A percentile compares a stretch with the other conserved stretches of the same genome.
Evolutionary conservation across 306 rosid species (phyloP).

Genomic region (Citrullus colocynthis): DNA sequence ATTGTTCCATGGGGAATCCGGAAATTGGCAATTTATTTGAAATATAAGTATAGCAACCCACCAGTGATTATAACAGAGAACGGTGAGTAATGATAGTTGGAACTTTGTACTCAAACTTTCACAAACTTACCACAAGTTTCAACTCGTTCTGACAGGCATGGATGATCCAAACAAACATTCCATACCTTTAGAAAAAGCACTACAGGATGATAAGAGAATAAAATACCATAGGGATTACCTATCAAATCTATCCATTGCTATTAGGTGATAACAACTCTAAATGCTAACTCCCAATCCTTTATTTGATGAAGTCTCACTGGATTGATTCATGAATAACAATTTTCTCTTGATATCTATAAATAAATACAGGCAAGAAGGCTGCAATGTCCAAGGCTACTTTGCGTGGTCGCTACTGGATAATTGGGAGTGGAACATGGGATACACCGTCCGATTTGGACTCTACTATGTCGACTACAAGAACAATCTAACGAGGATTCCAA

Average conservation of each 20-base stretch:
- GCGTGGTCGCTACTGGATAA: conserved; percentile 94
- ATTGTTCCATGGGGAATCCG: conserved; percentile 94
- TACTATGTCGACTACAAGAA: conserved; percentile 73
- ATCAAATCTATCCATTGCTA: conserved; percentile 78
- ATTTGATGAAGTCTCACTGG: neutral
- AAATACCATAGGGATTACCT: conserved; percentile 71
- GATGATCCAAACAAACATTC: conserved; percentile 57
- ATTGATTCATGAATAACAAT: neutral
- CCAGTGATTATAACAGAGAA: conserved; percentile 72
- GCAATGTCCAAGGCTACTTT: conserved; percentile 71
- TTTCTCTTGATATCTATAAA: neutral
- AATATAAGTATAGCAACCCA: conserved; percentile 51
- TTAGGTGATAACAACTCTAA: conserved; percentile 36
- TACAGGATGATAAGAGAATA: conserved; percentile 72
- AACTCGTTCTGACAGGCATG: conserved; percentile 41
- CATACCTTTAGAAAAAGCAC: conserved; percentile 32
- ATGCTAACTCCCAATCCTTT: neutral
- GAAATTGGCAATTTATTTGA: conserved; percentile 52
- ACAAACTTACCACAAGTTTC: neutral
- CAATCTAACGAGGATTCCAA: conserved; percentile 82
- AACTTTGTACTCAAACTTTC: neutral
- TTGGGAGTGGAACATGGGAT: conserved; percentile 97
- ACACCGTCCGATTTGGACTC: conserved; percentile 75
- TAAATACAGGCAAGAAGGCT: conserved; percentile 54
- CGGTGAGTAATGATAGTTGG: conserved; percentile 28